Evolutionary conservation across 257 asterid genomes (phyloP).

Genomic region (Petunia secreta): DNA sequence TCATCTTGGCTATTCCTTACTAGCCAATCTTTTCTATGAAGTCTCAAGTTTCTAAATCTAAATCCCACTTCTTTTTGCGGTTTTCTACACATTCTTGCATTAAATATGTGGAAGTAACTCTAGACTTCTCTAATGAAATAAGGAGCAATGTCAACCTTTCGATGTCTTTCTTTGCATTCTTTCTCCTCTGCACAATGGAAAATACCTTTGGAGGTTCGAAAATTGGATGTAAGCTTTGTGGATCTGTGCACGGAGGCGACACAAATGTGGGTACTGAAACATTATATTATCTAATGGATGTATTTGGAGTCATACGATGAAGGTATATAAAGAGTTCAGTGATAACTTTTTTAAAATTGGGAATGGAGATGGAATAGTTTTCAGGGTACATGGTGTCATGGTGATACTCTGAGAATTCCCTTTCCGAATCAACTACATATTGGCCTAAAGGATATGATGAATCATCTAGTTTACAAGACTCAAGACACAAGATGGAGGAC

Average conservation of each 20-base stretch:
- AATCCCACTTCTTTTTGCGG: background rate
- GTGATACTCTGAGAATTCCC: background rate
- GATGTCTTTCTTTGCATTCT: background rate
- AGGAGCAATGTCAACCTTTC: background rate
- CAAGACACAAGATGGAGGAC: background rate
- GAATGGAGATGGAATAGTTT: background rate
- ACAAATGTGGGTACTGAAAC: background rate
- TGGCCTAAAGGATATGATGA: conserved; percentile 13
- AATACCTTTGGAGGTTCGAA: background rate
- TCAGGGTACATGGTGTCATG: background rate
- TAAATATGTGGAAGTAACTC: background rate
- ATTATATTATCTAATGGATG: background rate
- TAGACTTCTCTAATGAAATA: background rate
- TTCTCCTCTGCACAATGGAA: background rate
- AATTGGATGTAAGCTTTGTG: background rate
- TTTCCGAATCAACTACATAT: background rate
- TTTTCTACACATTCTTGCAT: background rate
- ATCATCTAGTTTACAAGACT: background rate
- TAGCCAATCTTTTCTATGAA: background rate
- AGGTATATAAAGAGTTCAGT: background rate
- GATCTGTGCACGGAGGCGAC: background rate
- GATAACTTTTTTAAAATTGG: background rate
- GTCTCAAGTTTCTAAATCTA: background rate
- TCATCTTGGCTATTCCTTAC: background rate
- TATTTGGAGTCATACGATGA: background rate